These are phyloP conservation scores for Rubia tinctorum DNA, from an alignment of 305 asterid genomes.

Conservation along the genomic window DNA sequence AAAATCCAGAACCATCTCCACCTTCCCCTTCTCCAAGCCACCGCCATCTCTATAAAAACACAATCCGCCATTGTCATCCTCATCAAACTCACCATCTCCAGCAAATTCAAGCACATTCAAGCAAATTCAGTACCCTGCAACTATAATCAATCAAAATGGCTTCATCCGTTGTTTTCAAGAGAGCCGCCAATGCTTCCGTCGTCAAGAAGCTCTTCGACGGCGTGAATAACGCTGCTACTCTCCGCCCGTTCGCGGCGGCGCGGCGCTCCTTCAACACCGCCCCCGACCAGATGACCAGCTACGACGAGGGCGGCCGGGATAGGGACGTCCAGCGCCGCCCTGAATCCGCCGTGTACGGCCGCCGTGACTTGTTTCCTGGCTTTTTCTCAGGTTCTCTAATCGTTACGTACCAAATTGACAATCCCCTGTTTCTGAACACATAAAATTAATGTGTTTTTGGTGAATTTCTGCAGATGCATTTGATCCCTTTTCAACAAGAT, in stretches of 20 bases:
- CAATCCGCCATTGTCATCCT: background rate
- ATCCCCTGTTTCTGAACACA: background rate
- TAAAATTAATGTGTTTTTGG: background rate
- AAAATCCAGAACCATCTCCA: slow-evolving; percentile 15
- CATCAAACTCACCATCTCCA: background rate
- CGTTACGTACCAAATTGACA: background rate
- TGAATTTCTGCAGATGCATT: slow-evolving; percentile 28
- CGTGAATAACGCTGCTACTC: background rate
- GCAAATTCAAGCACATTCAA: too few relatives aligned
- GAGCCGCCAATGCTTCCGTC: slow-evolving; percentile 26
- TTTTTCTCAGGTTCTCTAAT: slow-evolving; percentile 26
- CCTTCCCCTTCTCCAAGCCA: slow-evolving; percentile 27
- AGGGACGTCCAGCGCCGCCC: slow-evolving; percentile 24
- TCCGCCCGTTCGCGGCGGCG: slow-evolving; percentile 23
- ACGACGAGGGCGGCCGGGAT: slow-evolving; percentile 20
- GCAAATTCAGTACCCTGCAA: background rate
- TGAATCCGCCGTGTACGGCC: slow-evolving; percentile 26
- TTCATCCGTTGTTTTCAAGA: slow-evolving; percentile 24
- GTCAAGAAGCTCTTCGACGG: slow-evolving; percentile 19
- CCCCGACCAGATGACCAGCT: slow-evolving; percentile 26
- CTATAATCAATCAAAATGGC: slow-evolving; percentile 27
- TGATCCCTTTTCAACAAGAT: slow-evolving; percentile 46
- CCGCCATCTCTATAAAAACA: background rate
- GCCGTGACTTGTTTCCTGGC: slow-evolving; percentile 26
- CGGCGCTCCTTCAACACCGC: slow-evolving; percentile 30